phyloP scores from a whole-genome alignment of 2,329 filamentous ascomycete genomes.

The Cadophora gregata region DNA sequence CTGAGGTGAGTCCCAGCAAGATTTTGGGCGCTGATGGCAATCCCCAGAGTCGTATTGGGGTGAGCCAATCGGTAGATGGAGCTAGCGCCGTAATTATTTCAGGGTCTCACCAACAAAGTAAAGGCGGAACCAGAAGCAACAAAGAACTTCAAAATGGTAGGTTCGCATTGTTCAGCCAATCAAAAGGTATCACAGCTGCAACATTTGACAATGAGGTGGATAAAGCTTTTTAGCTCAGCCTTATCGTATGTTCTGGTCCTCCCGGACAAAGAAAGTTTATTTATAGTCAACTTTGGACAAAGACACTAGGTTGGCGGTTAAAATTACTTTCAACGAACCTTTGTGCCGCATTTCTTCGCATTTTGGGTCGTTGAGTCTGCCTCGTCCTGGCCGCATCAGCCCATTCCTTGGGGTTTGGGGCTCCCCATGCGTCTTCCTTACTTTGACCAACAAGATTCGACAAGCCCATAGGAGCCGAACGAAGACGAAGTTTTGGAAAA shows the following conservation, averaged over 20 bases:
- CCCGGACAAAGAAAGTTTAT: not conserved
- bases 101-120: not conserved
- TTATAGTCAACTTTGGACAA: not conserved
- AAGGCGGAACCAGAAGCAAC: not conserved
- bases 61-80: not conserved
- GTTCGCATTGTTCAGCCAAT: not conserved
- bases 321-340: not conserved
- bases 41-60: not conserved
- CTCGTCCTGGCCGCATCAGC: constrained; percentile 9
- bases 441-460: not conserved
- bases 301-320: not conserved
- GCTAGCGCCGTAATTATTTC: not conserved
- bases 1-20: too few relatives aligned
- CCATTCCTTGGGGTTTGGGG: not conserved
- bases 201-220: not conserved
- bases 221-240: not conserved
- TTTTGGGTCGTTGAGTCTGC: not conserved
- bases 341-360: not conserved
- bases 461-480: not conserved
- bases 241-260: not conserved
- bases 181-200: not conserved
- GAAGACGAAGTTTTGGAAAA: too few relatives aligned
- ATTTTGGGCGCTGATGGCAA: not conserved
- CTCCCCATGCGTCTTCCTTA: not conserved
- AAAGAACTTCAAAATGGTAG: not conserved